Evolutionary conservation across 1,284 basidiomycete genomes (phyloP), one percentile per base, ranked within the genome.

Genomic region (Sporisorium scitamineum): DNA sequence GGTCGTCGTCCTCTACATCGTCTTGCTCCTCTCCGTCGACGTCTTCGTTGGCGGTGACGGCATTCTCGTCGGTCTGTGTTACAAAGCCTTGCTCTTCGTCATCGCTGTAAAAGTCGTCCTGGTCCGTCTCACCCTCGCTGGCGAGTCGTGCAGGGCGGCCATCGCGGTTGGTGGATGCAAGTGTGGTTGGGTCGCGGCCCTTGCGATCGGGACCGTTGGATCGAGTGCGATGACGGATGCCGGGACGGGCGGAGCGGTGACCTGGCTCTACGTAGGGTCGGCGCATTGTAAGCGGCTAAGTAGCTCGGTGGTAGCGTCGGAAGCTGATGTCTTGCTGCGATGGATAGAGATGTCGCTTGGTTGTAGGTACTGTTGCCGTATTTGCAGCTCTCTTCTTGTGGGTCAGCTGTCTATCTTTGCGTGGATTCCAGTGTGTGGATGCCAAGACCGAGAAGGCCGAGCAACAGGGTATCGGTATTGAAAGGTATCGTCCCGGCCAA

Each of bases 231-330:
- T 76, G 73, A 18, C 69, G 65, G 50, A 76, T 71, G 51, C 64
- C 70, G 22, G 70, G 74, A 8, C 70, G 65, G 18, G 70, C 70
- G 13, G 74, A 73, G 52, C 70, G 74, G 18, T 69, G 66, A 18
- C 73, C 69, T 5, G 68, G 64, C 65, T 76, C 73, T 24, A 71
- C 69, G 61, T 64, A 76, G 14, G 68, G 73, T 59, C 69, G 58
- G 8, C 73, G 61, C 73, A 76, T 76, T 11, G 31, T 62, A 22
- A 16, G 52, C 27, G 24, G 26, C 16, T 16, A 9, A 51, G 31
- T 4, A n/a, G n/a, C n/a, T n/a, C n/a, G n/a, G n/a, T n/a, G n/a
- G n/a, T n/a, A n/a, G n/a, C n/a, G n/a, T n/a, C n/a, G n/a, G n/a
- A n/a, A n/a, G n/a, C 13, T 14, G 34, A 37, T 50, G 48, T 22